phyloP scores from a whole-genome alignment of 2,329 filamentous ascomycete genomes.

The Juglanconis sp. region DNA sequence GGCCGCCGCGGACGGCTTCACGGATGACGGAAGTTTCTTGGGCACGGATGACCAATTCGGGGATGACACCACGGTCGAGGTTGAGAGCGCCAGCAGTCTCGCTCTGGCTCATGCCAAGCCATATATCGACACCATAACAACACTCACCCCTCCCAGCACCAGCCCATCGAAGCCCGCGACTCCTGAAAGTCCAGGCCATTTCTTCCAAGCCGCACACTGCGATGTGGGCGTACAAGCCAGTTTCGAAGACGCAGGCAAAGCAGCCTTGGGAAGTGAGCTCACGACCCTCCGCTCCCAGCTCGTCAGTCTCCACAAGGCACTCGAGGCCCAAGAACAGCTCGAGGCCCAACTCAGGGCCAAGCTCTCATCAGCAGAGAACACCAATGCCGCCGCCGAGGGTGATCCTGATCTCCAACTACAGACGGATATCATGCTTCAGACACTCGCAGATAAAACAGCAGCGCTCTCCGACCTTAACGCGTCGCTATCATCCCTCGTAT shows the following conservation, averaged over 20 bases:
- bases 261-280: not conserved
- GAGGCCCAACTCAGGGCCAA: slow-evolving; percentile 2
- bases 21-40: slow-evolving; percentile 3
- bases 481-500: not conserved
- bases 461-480: slow-evolving; percentile 1
- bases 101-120: not conserved
- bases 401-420: slow-evolving; percentile 13
- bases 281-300: slow-evolving; percentile 8
- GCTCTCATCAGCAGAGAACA: not conserved
- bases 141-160: slow-evolving; percentile 14
- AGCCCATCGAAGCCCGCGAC: slow-evolving; percentile 9
- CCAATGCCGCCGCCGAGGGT: not conserved
- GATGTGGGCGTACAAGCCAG: slow-evolving; percentile 5
- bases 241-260: not conserved
- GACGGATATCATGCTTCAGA: slow-evolving; percentile 16
- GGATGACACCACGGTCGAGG: slow-evolving; percentile 2
- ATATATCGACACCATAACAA: not conserved
- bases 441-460: slow-evolving; percentile 11
- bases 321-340: not conserved
- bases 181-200: not conserved
- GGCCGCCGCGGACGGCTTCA: slow-evolving; percentile 5
- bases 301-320: not conserved
- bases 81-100: not conserved
- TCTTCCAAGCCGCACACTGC: not conserved
- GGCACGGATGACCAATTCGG: not conserved